These are phyloP conservation scores for Boletus speciosus DNA, from an alignment of 768 basidiomycete genomes.

Conservation along the genomic window DNA sequence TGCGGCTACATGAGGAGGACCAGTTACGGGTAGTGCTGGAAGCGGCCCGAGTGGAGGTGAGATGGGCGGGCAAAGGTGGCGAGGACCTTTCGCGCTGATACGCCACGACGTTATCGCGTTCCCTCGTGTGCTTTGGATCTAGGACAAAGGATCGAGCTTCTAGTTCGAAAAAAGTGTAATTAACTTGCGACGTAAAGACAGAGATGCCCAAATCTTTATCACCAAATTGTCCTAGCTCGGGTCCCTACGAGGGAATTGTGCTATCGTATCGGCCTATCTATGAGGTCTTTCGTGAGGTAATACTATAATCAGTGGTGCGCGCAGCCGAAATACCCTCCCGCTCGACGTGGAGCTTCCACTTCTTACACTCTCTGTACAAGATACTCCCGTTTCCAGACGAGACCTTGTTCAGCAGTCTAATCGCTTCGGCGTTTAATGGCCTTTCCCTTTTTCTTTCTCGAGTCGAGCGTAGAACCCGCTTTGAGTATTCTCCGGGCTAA, in stretches of 20 bases:
- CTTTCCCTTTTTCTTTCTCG: conserved; percentile 50
- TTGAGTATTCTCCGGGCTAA: conserved; percentile 46
- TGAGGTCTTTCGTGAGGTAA: conserved; percentile 3
- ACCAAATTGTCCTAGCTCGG: not conserved
- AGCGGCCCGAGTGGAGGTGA: conserved; percentile 42
- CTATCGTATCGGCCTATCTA: conserved; percentile 9
- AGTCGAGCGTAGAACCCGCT: conserved; percentile 60
- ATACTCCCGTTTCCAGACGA: conserved; percentile 6
- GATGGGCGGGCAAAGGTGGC: conserved; percentile 11
- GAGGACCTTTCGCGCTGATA: not conserved
- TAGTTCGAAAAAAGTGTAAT: not conserved
- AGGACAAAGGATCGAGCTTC: no score
- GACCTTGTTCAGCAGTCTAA: not conserved
- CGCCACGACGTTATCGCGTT: not conserved
- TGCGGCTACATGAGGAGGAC: conserved; percentile 42
- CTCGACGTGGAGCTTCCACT: not conserved
- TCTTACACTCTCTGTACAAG: not conserved
- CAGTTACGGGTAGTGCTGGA: conserved; percentile 45
- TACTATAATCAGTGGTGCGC: not conserved
- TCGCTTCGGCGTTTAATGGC: conserved; percentile 4
- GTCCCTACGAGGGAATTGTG: not conserved
- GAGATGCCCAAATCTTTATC: not conserved
- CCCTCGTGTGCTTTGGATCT: not conserved
- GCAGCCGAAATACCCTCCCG: no score
- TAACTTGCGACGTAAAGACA: conserved; percentile 6